phyloP scores from a whole-genome alignment of 1,284 basidiomycete genomes.

The Sanghuangporus weigelae region DNA sequence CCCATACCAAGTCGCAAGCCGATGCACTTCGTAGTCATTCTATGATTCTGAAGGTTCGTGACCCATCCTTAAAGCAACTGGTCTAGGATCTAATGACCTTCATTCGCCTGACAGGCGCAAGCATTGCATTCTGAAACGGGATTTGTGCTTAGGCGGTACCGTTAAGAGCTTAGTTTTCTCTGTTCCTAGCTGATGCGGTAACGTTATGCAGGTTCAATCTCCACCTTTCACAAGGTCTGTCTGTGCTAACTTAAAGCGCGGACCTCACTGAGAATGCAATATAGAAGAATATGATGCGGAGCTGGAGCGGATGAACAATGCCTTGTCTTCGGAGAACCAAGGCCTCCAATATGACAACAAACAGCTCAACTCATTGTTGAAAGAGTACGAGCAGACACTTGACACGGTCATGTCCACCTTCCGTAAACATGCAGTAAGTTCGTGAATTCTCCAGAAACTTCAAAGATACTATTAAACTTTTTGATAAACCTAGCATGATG shows the following conservation, averaged over 20 bases:
- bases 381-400: slow-evolving; percentile 95
- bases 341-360: slow-evolving; percentile 91
- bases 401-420: slow-evolving; percentile 96
- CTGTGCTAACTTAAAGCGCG: slow-evolving; percentile 5
- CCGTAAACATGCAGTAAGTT: slow-evolving; percentile 82
- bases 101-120: slow-evolving; percentile 41
- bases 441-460: slow-evolving; percentile 6
- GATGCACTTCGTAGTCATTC: slow-evolving; percentile 58
- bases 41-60: slow-evolving; percentile 72
- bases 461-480: slow-evolving; percentile 3
- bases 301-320: slow-evolving; percentile 84
- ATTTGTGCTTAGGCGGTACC: slow-evolving; percentile 80
- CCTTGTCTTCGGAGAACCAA: slow-evolving; percentile 84
- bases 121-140: slow-evolving; percentile 76
- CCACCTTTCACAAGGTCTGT: slow-evolving; percentile 82
- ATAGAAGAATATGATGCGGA: slow-evolving; percentile 91
- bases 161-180: neutral
- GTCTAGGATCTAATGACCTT: neutral
- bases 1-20: slow-evolving; percentile 65
- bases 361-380: slow-evolving; percentile 84
- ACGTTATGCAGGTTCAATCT: slow-evolving; percentile 67
- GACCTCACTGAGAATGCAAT: neutral
- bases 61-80: neutral
- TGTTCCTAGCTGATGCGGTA: neutral
- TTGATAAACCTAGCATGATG: slow-evolving; percentile 63